A percentile compares a stretch with the other conserved stretches of the same genome.
Evolutionary conservation across 2,329 filamentous ascomycete genomes (phyloP).

Genomic region (Sclerotinia nivalis): DNA sequence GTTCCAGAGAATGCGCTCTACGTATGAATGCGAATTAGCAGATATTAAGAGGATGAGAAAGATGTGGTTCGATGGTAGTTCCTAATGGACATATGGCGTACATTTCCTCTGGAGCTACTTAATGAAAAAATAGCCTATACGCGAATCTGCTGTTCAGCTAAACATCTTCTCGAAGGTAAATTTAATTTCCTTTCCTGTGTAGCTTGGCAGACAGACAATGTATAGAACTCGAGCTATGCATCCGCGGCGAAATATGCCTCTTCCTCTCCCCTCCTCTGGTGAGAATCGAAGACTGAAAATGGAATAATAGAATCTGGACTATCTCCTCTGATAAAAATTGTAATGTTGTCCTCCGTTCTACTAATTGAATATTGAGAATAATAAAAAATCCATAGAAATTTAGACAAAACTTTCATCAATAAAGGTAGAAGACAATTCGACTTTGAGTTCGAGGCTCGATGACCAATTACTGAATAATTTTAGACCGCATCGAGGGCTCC

Average conservation of each 20-base stretch:
- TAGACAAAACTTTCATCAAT: not conserved
- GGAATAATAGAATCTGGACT: not conserved
- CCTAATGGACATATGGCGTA: not conserved
- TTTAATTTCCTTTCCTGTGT: not conserved
- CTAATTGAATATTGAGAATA: not conserved
- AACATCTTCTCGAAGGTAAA: not conserved
- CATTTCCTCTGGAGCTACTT: not conserved
- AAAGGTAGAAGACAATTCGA: not conserved
- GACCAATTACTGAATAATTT: not conserved
- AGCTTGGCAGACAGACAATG: not conserved
- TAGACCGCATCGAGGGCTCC: not conserved
- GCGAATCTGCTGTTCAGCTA: not conserved
- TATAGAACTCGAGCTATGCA: not conserved
- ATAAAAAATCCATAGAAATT: not conserved
- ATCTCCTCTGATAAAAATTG: not conserved
- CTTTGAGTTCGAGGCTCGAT: slow-evolving; percentile 2
- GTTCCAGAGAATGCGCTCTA: not conserved
- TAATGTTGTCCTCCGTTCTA: too few relatives aligned
- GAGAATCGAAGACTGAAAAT: not conserved
- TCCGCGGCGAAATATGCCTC: not conserved
- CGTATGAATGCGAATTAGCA: not conserved
- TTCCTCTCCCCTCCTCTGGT: not conserved
- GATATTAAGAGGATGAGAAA: not conserved
- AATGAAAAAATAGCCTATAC: not conserved
- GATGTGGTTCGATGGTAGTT: not conserved